Evolutionary conservation across 306 rosid species (phyloP), one percentile per base, ranked within the genome.

Genomic region (Rubus parviflorus): DNA sequence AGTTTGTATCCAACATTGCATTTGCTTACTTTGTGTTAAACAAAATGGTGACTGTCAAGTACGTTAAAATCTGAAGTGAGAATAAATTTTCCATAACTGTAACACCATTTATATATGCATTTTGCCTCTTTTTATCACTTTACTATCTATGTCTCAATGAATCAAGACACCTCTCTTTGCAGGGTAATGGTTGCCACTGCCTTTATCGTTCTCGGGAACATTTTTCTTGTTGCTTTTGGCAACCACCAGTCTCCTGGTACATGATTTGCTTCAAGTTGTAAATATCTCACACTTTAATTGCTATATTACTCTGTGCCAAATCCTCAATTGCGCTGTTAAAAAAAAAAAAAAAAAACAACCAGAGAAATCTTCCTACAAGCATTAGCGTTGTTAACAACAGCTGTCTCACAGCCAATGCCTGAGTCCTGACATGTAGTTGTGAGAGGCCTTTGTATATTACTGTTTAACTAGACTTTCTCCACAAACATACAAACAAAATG

Each of bases 241-340:
- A 96, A 96, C 89, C 99, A 96, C 70, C 99, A 96, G 74, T 96
- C 99, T 60, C 99, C 99, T 64, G 97, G 99, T 96, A 90, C 48
- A 63, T 76, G 54, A 70, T 71, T 70, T 53, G 42, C 82, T 70
- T 75, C 16, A 6, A 78, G 69, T 75, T 22, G 54, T 79, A 62
- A 2, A 60, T 75, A 35, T 64, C 40, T 38, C 49, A 22, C 57
- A 63, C 25, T 68, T 73, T 69, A 14, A 72, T 74, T 68, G 7
- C 65, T 41, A 49, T 69, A 49, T 41, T 81, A 35, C 61, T 2
- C 22, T 52, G 49, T 68, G 65, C 56, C 20, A 19, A 8, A 20
- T 35, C 70, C 60, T 48, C 60, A 45, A 62, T 70, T 62, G 19
- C 43, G 38, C 16, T 53, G 13, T 38, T 5, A 20, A 19, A 12